Base-by-base conservation (phyloP, 2,329 filamentous ascomycete genomes). In the Emergomyces pasteurianus region DNA sequence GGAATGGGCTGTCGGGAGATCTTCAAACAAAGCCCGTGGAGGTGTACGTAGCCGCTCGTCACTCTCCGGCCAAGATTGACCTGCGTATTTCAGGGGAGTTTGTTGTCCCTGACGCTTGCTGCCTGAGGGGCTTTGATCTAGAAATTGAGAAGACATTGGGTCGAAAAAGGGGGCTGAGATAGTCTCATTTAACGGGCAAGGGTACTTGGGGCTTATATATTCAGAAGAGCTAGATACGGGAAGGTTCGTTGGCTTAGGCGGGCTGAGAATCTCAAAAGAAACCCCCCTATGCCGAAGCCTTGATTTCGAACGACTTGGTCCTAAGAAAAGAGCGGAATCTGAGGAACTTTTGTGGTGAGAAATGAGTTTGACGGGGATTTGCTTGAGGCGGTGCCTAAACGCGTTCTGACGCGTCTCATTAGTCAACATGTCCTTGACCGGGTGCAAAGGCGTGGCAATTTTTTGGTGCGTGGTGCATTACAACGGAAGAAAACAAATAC, bases 251-350 rank as follows among this genome's bases (percentile, higher is more conserved):
- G 56, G 46, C 47, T 43, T 58, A 47, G 59, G 50, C 52, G 63
- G 65, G 23, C 49, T 64, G 9, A 66, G 52, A 36, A 66, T 66
- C 52, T 66, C 65, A 61, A 66, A 66, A 5, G 60, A 61, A 18
- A 66, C 62, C 14, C 65, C 65, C 16, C 58, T 50, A 59, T 66
- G 61, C 36, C 59, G 60, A 31, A 64, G 57, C 36, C 53, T 62
- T 21, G 40, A 61, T 34, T 53, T 58, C 43, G 23, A 54, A 21
- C 34, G 56, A 16, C 18, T 42, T 54, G 60, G 16, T 4, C 23
- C 6, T 47, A 46, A 18, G n/a, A 28, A 47, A 21, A 62, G 53
- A 31, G 61, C 46, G 31, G 58, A 49, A 31, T 65, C 63, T 46
- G 61, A 62, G 16, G 49, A 38, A 23, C 59, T 59, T 40, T 61